Evolutionary conservation across 768 basidiomycete species (phyloP), one percentile per base, ranked within the genome.

Genomic region (Lactifluus subvellereus): DNA sequence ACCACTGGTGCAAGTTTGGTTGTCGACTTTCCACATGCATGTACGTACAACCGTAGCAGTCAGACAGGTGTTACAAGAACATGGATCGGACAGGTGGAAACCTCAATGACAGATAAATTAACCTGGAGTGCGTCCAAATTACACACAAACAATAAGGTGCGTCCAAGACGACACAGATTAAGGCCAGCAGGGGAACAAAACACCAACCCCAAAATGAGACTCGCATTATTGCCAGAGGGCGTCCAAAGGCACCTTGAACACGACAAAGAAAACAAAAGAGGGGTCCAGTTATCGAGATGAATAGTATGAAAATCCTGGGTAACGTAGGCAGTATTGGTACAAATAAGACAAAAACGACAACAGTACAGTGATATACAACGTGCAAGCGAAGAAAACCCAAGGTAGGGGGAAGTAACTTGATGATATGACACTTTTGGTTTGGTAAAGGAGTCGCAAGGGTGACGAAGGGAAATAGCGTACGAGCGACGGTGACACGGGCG

Each of bases 321-420:
- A 64, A 64, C 59, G 63, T 64, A 64, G 47, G 62, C 42, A 54
- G 63, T 64, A 64, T 64, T 60, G 48, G 58, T 64, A 64, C 63
- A 64, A 51, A 54, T 60, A 60, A 60, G 53, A 60, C 63, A 64
- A 55, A 59, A 56, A 45, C 42, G 63, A 59, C 52, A 55, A 27
- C 38, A 16, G 63, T 64, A 64, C 63, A 48, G 60, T 64, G 58
- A 64, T 64, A 64, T 64, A 64, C 63, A 64, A 50, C 27, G 48
- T 60, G 63, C 58, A 45, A 32, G 13, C 62, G 49, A 55, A 60
- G 32, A 47, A 48, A 7, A 42, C 57, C 62, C 53, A 64, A 20
- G 8, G 13, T n/a, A n/a, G 22, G n/a, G 35, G 32, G 11, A 55
- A 55, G 53, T 64, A 64, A 30, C 33, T 60, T 37, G 63, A 60